Conservation (phyloP, 2,329 filamentous ascomycete species). For the Fusarium abutilonis region DNA sequence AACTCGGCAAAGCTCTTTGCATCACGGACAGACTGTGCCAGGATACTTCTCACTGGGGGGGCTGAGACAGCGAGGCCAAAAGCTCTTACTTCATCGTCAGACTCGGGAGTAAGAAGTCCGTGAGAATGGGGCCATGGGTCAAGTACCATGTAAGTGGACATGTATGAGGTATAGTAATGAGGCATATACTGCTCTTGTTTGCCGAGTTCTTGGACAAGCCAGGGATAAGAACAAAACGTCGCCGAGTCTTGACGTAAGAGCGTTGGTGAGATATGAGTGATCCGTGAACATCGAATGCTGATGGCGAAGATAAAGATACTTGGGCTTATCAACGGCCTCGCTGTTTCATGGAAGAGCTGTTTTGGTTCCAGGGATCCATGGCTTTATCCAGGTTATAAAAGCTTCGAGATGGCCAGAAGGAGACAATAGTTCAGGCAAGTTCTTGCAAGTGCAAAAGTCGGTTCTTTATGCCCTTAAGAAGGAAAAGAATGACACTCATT, state of each 20-base stretch:
- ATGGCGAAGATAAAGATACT: not conserved
- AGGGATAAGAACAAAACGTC: slow-evolving; percentile 13
- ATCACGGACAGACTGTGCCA: slow-evolving; percentile 12
- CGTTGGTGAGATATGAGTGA: not conserved
- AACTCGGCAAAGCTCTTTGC: slow-evolving; percentile 17
- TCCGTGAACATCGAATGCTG: not conserved
- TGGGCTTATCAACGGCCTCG: not conserved
- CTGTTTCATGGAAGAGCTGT: not conserved
- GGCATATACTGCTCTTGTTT: slow-evolving; percentile 27
- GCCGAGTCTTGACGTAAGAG: not conserved
- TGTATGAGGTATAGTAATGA: slow-evolving; percentile 29
- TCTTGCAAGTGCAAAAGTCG: not conserved
- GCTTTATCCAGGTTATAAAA: not conserved
- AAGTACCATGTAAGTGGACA: slow-evolving; percentile 14
- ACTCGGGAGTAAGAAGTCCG: slow-evolving; percentile 18
- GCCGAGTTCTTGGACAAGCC: not conserved
- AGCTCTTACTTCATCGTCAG: slow-evolving; percentile 27
- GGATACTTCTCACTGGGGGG: slow-evolving; percentile 32
- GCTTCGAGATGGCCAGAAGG: not conserved
- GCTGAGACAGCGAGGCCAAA: slow-evolving; percentile 4
- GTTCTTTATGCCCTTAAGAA: not conserved
- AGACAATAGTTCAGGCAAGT: not conserved
- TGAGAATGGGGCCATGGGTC: slow-evolving; percentile 32
- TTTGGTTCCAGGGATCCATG: not conserved
- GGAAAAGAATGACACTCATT: not conserved